These are phyloP conservation scores for Hygrophila difformis DNA, from an alignment of 257 asterid genomes.

Conservation along the genomic window DNA sequence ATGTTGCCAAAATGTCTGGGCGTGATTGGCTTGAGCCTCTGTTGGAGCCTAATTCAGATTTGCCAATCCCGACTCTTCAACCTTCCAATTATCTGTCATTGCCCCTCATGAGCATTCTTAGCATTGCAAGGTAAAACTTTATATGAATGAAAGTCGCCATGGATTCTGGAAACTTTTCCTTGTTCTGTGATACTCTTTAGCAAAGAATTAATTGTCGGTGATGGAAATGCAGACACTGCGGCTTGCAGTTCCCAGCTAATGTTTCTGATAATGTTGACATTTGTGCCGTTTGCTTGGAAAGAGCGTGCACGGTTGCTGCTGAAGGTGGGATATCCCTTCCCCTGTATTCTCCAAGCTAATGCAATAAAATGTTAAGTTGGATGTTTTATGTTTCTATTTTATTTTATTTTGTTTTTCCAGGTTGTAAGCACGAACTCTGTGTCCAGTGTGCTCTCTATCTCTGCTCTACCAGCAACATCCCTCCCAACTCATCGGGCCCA, in stretches of 20 bases:
- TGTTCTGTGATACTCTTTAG: too few species aligned
- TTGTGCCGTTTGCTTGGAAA: slow-evolving; percentile 72
- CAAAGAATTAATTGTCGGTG: too few species aligned
- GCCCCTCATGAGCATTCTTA: slow-evolving; percentile 60
- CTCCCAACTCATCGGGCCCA: slow-evolving; percentile 39
- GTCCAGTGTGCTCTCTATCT: slow-evolving; percentile 69
- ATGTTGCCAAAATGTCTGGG: slow-evolving; percentile 75
- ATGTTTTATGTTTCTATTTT: too few species aligned
- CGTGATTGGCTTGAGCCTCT: slow-evolving; percentile 78
- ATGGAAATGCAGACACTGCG: slow-evolving; percentile 65
- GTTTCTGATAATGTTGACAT: slow-evolving; percentile 50
- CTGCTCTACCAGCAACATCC: slow-evolving; percentile 59
- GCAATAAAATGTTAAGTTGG: background rate
- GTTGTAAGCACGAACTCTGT: slow-evolving; percentile 59
- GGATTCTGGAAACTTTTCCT: too few species aligned
- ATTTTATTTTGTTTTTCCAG: too few species aligned
- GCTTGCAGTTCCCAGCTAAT: slow-evolving; percentile 38
- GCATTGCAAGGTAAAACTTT: slow-evolving; percentile 51
- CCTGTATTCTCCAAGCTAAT: background rate
- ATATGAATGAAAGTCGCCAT: too few species aligned
- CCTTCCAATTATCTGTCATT: slow-evolving; percentile 51
- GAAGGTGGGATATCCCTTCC: slow-evolving; percentile 34
- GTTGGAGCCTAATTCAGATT: slow-evolving; percentile 44
- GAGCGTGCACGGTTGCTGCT: slow-evolving; percentile 68
- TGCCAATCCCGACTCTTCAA: slow-evolving; percentile 43